phyloP scores from a whole-genome alignment of 1,284 basidiomycete genomes.

The Prillingera fragicola region DNA sequence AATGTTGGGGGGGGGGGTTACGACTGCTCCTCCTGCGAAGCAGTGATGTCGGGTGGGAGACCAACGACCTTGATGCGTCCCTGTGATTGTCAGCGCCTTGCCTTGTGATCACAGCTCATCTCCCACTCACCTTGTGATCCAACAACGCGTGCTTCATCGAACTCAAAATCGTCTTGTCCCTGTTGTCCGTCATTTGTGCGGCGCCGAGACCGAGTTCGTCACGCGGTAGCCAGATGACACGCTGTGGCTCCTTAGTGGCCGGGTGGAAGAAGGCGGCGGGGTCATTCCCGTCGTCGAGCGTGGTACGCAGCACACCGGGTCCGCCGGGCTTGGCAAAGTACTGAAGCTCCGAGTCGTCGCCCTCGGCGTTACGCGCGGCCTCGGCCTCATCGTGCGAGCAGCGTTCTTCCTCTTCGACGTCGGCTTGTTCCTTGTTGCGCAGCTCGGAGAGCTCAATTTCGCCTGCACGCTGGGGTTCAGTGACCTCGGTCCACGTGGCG shows the following conservation, averaged over 20 bases:
- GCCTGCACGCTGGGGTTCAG: too few species aligned
- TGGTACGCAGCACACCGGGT: constrained; percentile 26
- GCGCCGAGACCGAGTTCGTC: constrained; percentile 63
- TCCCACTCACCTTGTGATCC: too few species aligned
- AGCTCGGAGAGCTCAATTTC: constrained; percentile 8
- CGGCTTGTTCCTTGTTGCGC: constrained; percentile 4
- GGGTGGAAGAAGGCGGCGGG: constrained; percentile 66
- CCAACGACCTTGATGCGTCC: too few species aligned
- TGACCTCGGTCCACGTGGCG: too few species aligned
- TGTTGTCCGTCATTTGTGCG: constrained; percentile 60
- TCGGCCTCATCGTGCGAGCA: neutral
- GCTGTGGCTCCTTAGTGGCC: constrained; percentile 65
- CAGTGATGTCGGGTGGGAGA: too few species aligned
- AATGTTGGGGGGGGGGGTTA: too few species aligned
- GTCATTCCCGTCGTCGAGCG: constrained; percentile 27
- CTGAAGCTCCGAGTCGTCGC: constrained; percentile 19
- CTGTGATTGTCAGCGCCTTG: too few species aligned
- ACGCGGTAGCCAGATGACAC: constrained; percentile 71
- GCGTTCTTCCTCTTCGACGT: constrained; percentile 4
- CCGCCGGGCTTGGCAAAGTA: constrained; percentile 44
- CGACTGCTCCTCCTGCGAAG: too few species aligned
- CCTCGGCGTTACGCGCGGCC: neutral
- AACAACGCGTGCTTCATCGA: too few species aligned
- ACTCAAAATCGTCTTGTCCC: too few species aligned
- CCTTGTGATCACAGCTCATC: too few species aligned